Evolutionary conservation across 2,329 filamentous ascomycete genomes (phyloP), one percentile per base, ranked within the genome.

Genomic region (Aureobasidium sp.): DNA sequence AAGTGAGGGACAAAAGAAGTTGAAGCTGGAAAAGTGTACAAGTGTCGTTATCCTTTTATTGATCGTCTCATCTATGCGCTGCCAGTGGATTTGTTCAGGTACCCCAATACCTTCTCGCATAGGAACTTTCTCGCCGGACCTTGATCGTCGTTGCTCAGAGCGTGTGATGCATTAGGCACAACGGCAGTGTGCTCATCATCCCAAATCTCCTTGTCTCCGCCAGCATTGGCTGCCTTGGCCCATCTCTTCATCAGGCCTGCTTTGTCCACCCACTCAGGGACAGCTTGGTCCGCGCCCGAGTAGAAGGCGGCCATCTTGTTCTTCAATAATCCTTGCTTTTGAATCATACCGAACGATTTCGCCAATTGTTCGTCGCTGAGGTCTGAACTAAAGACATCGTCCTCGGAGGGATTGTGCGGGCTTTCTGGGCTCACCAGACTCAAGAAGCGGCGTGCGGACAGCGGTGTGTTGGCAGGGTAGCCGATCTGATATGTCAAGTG

Each of bases 121-220:
- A 69, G 53, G 47, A 67, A 66, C 60, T 65, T 67, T 53, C 75
- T 63, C 0, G 76, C 73, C 50, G 74, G 72, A 1, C 69, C 73
- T 69, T 82, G 79, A 54, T 78, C 78, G 62, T 78, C 75, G 62
- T 76, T 78, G 52, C 73, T 76, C 60, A 81, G 69, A 61, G 78
- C 79, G 67, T 82, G 80, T 14, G 73, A 78, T 7, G 80, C 80
- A 37, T 74, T 74, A 0, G 76, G 72, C 61, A 82, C 74, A 33
- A 81, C 67, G 11, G 75, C 79, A 64, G 79, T 81, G n/a, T 75
- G 71, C 61, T 76, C 73, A 4, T 71, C 64, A 70, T 81, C 76
- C 79, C 79, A 82, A 29, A 78, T 70, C 42, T 70, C 44, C 1
- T 50, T 64, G 12, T 68, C 67, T 1, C 70, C 73, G 2, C 69